Conservation (phyloP, 1,284 basidiomycete genomes). For the Trichosporon sp. region DNA sequence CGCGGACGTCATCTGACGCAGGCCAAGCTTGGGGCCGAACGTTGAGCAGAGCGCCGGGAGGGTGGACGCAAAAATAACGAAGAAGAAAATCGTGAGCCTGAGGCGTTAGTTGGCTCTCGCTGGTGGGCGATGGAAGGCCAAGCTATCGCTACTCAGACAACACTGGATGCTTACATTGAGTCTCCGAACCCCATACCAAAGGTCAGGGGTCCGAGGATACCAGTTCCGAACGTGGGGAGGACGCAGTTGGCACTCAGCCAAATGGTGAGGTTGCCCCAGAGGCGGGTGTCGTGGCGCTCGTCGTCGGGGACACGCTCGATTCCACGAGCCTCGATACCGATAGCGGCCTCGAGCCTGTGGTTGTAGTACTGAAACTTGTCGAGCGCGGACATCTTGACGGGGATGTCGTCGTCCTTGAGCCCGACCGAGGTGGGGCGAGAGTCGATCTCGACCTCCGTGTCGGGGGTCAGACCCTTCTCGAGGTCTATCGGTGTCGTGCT, state of each 20-base stretch:
- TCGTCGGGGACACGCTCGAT: slow-evolving; percentile 48
- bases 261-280: slow-evolving; percentile 40
- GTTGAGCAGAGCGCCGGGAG: slow-evolving; percentile 46
- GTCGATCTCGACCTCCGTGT: not conserved
- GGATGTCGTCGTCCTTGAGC: slow-evolving; percentile 14
- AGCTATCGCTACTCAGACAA: not conserved
- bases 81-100: slow-evolving; percentile 47
- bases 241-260: slow-evolving; percentile 47
- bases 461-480: not conserved
- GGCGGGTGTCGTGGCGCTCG: slow-evolving; percentile 37
- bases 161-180: slow-evolving; percentile 32
- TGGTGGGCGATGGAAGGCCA: not conserved
- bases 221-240: slow-evolving; percentile 47
- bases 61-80: slow-evolving; percentile 35
- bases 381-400: slow-evolving; percentile 35
- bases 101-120: not conserved
- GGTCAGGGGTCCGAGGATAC: slow-evolving; percentile 41
- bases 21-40: slow-evolving; percentile 50
- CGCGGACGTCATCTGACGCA: slow-evolving; percentile 56
- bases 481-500: slow-evolving; percentile 13
- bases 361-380: slow-evolving; percentile 39
- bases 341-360: slow-evolving; percentile 33
- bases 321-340: slow-evolving; percentile 50
- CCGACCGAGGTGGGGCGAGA: not conserved
- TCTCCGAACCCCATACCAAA: slow-evolving; percentile 46